Percentiles rank a stretch among this genome's conserved stretches.
These are phyloP conservation scores for Picea sitchensis DNA, from an alignment of 75 land plant species.

Conservation along the genomic window DNA sequence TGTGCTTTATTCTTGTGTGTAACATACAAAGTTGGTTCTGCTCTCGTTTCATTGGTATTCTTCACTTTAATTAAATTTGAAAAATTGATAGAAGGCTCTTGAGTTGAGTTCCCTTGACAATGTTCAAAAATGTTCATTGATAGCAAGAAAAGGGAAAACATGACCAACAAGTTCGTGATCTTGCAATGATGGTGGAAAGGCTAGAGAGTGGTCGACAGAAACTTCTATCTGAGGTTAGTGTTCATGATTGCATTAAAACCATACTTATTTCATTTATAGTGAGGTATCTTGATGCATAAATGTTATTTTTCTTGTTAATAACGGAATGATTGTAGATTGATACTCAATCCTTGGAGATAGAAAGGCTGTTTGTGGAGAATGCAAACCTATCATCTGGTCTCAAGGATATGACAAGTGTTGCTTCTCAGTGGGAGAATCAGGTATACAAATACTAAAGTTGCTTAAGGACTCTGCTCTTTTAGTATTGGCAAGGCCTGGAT, in stretches of 20 bases:
- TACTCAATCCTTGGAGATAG: conserved; percentile 90
- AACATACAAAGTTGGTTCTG: too few species aligned
- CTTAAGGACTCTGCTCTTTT: too few species aligned
- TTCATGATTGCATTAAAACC: not conserved
- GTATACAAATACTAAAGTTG: conserved; percentile 19
- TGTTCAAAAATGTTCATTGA: too few species aligned
- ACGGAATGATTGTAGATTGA: conserved; percentile 60
- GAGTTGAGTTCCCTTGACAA: too few species aligned
- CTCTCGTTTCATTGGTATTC: too few species aligned
- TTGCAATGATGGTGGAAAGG: conserved; percentile 93
- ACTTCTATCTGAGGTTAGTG: conserved; percentile 74
- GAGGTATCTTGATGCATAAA: not conserved
- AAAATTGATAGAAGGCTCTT: too few species aligned
- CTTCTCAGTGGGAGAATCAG: conserved; percentile 85
- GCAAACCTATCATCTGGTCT: conserved; percentile 52
- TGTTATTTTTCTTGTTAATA: not conserved
- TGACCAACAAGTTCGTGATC: conserved; percentile 68
- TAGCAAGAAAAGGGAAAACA: too few species aligned
- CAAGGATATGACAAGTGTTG: conserved; percentile 50
- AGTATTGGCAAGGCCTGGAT: too few species aligned
- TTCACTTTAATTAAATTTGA: too few species aligned
- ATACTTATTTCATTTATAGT: not conserved
- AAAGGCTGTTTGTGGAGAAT: conserved; percentile 90
- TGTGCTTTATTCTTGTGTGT: too few species aligned
- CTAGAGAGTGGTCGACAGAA: conserved; percentile 89